Evolutionary conservation across 257 asterid species (phyloP), one percentile per base, ranked within the genome.

Genomic region (Plantago ovata): DNA sequence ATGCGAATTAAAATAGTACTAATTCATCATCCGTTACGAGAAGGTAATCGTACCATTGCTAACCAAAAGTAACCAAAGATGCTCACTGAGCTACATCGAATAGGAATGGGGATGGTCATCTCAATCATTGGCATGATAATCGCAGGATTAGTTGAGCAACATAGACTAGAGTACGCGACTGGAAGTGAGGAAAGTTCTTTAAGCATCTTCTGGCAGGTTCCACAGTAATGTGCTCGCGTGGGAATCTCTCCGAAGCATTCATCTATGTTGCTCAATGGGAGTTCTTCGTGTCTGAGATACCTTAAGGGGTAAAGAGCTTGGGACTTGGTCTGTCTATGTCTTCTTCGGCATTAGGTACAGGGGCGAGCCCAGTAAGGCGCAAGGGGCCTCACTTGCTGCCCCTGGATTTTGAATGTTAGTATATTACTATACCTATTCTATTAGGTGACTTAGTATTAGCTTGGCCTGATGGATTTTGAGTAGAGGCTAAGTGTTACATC

Each of bases 201-300:
- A 40, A 88, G 81, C 43, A 84, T 87, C 7, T 80, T 85, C 65
- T 87, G 94, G 96, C 94, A 87, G 61, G 61, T 74, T 21, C 96
- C 96, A 20, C 96, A 88, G 46, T 85, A 83, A n/a, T n/a, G n/a
- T 43, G 94, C 82, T 55, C 90, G 85, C 12, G 88, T 87, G 50
- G 96, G 96, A 28, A 75, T 87, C 23, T n/a, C n/a, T 83, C 94
- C 1, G 94, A 87, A 58, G 96, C 96, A 13, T 84, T 87, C 68
- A 72, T 87, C 48, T 80, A 82, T 1, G 92, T 87, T 0, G 92
- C 96, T 0, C 89, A 84, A 49, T 87, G 96, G 94, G 96, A 87
- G 16, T 87, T 87, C 66, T 84, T 87, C 6, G 73, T 84, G 0
- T 69, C 87, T 9, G 85, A 87, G 63, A 82, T 75, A 36, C 94